These are phyloP conservation scores for Tetrahymena elliotti DNA, from an alignment of 73 alveolate genomes.

Conservation along the genomic window DNA sequence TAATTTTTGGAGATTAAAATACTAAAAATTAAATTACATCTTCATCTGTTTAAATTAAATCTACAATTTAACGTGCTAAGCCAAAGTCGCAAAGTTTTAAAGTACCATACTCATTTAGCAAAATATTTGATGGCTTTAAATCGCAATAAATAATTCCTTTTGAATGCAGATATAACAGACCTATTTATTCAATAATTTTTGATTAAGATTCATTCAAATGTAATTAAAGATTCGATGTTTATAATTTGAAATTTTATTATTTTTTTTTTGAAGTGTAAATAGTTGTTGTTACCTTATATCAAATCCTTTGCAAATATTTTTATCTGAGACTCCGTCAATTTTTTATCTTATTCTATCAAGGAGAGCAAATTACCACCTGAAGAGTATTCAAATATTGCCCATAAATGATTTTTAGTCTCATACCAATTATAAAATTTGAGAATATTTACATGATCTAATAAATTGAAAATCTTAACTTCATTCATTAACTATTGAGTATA, in stretches of 20 bases:
- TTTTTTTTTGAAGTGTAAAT: neutral
- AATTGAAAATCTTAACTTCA: constrained; percentile 57
- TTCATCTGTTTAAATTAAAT: constrained; percentile 21
- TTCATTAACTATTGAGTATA: constrained; percentile 32
- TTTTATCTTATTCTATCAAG: constrained; percentile 70
- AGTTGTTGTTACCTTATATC: neutral
- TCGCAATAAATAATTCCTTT: constrained; percentile 94
- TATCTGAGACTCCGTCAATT: neutral
- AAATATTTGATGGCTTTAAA: constrained; percentile 94
- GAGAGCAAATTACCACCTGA: constrained; percentile 84
- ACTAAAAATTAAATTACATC: neutral
- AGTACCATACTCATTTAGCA: constrained; percentile 87
- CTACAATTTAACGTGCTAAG: constrained; percentile 65
- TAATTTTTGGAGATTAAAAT: too few species aligned
- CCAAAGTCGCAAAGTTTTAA: constrained; percentile 95
- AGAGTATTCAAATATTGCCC: constrained; percentile 91
- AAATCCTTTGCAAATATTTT: neutral
- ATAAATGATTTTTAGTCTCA: constrained; percentile 89
- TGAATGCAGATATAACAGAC: constrained; percentile 73
- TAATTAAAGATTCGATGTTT: neutral
- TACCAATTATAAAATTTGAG: constrained; percentile 74
- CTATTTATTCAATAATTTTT: constrained; percentile 43
- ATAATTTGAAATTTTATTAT: too few species aligned
- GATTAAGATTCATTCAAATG: constrained; percentile 13
- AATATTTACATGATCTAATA: constrained; percentile 57